Percentiles rank a stretch among this genome's conserved stretches.
Conservation (phyloP, 108 stramenopile species). For the Cyclotella cryptica region DNA sequence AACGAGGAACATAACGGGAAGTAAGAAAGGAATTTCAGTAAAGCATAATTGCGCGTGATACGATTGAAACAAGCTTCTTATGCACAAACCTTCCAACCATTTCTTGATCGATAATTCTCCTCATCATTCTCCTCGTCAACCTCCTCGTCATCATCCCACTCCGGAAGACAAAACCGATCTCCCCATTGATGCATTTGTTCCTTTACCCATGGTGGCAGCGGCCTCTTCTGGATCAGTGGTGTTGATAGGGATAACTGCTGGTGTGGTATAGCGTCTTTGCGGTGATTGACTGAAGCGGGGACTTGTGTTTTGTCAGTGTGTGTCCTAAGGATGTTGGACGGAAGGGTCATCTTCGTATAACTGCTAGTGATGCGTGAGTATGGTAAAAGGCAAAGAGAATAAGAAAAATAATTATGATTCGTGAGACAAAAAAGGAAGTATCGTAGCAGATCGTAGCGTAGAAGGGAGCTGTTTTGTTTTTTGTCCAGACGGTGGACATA, state of each 20-base stretch:
- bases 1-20: not conserved
- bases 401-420: too few relatives aligned
- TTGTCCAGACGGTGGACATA: too few relatives aligned
- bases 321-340: not conserved
- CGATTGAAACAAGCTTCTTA: not conserved
- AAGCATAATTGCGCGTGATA: not conserved
- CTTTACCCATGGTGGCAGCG: slow-evolving; percentile 40
- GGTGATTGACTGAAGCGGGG: not conserved
- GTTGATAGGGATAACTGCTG: not conserved
- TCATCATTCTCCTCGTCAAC: slow-evolving; percentile 7
- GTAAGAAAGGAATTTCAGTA: not conserved
- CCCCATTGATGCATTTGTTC: slow-evolving; percentile 55
- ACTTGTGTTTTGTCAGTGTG: not conserved
- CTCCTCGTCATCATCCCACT: slow-evolving; percentile 60
- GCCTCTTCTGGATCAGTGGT: slow-evolving; percentile 3
- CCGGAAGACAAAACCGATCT: slow-evolving; percentile 55
- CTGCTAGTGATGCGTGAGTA: too few relatives aligned
- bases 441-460: too few relatives aligned
- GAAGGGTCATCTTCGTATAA: not conserved
- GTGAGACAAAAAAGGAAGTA: too few relatives aligned
- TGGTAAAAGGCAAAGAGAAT: too few relatives aligned
- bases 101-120: slow-evolving; percentile 50
- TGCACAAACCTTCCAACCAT: slow-evolving; percentile 73
- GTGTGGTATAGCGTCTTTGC: not conserved
- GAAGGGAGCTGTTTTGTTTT: too few relatives aligned